phyloP scores from a whole-genome alignment of 1,284 basidiomycete species.

The Apiotrichum laibachii region DNA sequence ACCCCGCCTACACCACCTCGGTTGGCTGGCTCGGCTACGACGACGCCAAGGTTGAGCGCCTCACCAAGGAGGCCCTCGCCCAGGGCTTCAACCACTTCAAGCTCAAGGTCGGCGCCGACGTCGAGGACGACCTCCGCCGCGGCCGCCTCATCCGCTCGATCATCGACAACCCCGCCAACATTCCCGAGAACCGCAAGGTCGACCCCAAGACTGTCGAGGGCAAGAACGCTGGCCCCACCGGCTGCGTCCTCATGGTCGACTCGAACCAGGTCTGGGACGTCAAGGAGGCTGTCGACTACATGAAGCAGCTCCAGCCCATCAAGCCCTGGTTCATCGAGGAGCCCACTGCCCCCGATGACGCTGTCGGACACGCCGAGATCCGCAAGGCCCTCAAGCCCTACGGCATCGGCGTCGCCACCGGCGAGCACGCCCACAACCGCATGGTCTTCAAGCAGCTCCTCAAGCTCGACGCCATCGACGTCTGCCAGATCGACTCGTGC shows the following conservation, averaged over 20 bases:
- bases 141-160: constrained; percentile 85
- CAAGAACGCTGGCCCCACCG: constrained; percentile 93
- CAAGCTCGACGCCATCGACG: constrained; percentile 89
- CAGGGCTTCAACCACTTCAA: constrained; percentile 95
- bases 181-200: constrained; percentile 53
- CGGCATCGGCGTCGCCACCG: constrained; percentile 90
- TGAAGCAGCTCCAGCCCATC: constrained; percentile 72
- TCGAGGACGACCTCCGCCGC: constrained; percentile 77
- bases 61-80: constrained; percentile 79
- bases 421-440: constrained; percentile 92
- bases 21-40: constrained; percentile 90
- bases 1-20: constrained; percentile 92
- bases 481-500: constrained; percentile 94
- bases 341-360: constrained; percentile 88
- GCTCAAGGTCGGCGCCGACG: constrained; percentile 90
- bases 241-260: constrained; percentile 92
- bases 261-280: constrained; percentile 97
- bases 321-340: constrained; percentile 99
- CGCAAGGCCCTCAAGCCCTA: constrained; percentile 65
- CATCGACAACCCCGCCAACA: constrained; percentile 75
- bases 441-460: constrained; percentile 97
- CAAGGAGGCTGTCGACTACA: constrained; percentile 85
- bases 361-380: constrained; percentile 58
- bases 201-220: constrained; percentile 67
- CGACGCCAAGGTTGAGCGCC: constrained; percentile 82